Evolutionary conservation across 2,329 filamentous ascomycete species (phyloP).

Genomic region (Thielaviopsis musarum): DNA sequence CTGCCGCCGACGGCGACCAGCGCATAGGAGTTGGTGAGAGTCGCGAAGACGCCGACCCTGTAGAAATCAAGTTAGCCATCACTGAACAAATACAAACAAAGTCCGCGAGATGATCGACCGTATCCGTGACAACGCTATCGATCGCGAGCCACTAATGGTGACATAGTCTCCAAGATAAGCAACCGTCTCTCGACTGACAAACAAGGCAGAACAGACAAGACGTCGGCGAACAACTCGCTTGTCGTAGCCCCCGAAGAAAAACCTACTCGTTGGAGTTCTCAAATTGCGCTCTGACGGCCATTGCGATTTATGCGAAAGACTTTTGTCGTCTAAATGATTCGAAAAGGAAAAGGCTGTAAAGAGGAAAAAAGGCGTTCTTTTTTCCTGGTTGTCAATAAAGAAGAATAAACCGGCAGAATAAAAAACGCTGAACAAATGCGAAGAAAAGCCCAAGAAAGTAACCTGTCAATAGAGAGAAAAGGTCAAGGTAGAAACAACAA

Average conservation of each 20-base stretch:
- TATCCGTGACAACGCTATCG: too few relatives aligned
- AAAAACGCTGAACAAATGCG: background rate
- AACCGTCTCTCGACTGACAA: background rate
- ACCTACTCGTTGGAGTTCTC: constrained; percentile 83
- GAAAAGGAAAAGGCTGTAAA: background rate
- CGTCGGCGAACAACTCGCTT: too few relatives aligned
- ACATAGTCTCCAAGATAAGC: background rate
- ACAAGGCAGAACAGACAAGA: background rate
- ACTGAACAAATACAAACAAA: background rate
- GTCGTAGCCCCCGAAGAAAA: background rate
- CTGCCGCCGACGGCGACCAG: constrained; percentile 87
- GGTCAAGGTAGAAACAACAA: background rate
- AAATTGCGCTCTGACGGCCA: constrained; percentile 60
- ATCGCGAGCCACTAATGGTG: too few relatives aligned
- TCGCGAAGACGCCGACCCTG: constrained; percentile 92
- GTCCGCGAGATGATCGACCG: too few relatives aligned
- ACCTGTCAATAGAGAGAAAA: background rate
- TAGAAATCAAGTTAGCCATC: constrained; percentile 13
- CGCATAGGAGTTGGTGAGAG: constrained; percentile 93
- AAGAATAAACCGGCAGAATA: constrained; percentile 1
- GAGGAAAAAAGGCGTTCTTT: background rate
- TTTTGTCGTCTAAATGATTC: background rate
- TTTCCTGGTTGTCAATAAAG: background rate
- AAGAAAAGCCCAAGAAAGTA: background rate
- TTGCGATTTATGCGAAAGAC: constrained; percentile 20